Evolutionary conservation across 2,329 filamentous ascomycete species (phyloP).

Genomic region (Pyrenochaeta sp.): DNA sequence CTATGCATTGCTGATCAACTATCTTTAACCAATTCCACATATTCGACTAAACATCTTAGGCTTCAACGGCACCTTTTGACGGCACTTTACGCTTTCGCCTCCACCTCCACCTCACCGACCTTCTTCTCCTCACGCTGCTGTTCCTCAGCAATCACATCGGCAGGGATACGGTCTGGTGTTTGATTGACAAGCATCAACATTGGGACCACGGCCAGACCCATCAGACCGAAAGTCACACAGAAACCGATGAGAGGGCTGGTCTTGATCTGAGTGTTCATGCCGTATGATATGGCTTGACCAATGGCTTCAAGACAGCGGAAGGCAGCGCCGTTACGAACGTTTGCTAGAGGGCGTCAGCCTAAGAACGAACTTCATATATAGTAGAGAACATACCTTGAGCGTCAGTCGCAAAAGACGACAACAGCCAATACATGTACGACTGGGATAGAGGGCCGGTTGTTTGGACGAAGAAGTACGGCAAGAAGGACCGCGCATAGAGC

Average conservation of each 20-base stretch:
- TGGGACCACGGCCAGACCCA: conserved; percentile 40
- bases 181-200: conserved; percentile 44
- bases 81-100: conserved; percentile 16
- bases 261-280: conserved; percentile 42
- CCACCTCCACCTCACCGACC: conserved; percentile 16
- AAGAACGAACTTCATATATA: neutral
- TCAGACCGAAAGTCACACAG: conserved; percentile 44
- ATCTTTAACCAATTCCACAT: neutral
- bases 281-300: conserved; percentile 40
- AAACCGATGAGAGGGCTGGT: conserved; percentile 38
- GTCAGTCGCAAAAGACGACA: conserved; percentile 41
- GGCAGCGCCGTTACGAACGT: conserved; percentile 36
- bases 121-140: conserved; percentile 26
- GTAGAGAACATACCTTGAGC: conserved; percentile 24
- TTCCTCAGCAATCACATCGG: conserved; percentile 40
- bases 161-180: conserved; percentile 45
- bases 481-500: conserved; percentile 54
- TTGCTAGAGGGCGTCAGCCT: conserved; percentile 21
- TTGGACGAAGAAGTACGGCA: conserved; percentile 61
- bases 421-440: conserved; percentile 44
- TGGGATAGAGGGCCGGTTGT: conserved; percentile 49
- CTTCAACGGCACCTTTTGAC: neutral
- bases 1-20: neutral
- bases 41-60: neutral
- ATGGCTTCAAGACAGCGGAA: conserved; percentile 40